These are phyloP conservation scores for Hypoxylon crocopeplum DNA, from an alignment of 495 filamentous ascomycete species.

Conservation along the genomic window DNA sequence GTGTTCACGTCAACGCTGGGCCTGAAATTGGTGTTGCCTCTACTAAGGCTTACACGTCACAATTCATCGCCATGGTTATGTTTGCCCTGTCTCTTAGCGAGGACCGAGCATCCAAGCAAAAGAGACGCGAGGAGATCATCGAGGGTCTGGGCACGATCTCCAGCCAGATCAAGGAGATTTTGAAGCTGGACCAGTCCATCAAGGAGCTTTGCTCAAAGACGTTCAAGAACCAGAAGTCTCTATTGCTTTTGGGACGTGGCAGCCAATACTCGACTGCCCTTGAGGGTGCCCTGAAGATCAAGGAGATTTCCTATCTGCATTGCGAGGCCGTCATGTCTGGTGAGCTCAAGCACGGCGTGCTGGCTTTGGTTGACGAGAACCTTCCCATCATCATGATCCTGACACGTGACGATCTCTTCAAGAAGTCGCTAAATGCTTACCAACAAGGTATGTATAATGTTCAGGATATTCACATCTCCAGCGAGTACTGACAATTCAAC, in stretches of 20 bases:
- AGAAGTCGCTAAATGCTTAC: slow-evolving; percentile 97
- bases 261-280: slow-evolving; percentile 97
- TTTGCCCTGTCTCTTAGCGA: slow-evolving; percentile 95
- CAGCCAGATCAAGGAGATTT: slow-evolving; percentile 86
- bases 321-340: slow-evolving; percentile 99
- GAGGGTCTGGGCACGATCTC: slow-evolving; percentile 87
- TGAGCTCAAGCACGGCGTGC: slow-evolving; percentile 96
- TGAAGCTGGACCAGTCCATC: slow-evolving; percentile 90
- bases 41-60: slow-evolving; percentile 98
- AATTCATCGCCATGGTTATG: slow-evolving; percentile 99
- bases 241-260: slow-evolving; percentile 91
- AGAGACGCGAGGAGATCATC: slow-evolving; percentile 95
- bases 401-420: slow-evolving; percentile 92
- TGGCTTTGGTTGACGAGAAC: slow-evolving; percentile 96
- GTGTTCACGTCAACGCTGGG: slow-evolving; percentile 99
- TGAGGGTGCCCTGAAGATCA: slow-evolving; percentile 98
- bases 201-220: slow-evolving; percentile 88
- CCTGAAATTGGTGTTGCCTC: slow-evolving; percentile 99
- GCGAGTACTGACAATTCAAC: slow-evolving; percentile 17
- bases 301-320: slow-evolving; percentile 99
- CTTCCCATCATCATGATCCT: slow-evolving; percentile 99
- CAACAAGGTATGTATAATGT: slow-evolving; percentile 77
- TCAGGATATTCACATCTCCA: neutral
- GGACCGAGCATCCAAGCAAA: slow-evolving; percentile 92
- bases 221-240: slow-evolving; percentile 96